These are phyloP conservation scores for Globisporangium spinosum DNA, from an alignment of 352 stramenopile genomes.

Conservation along the genomic window DNA sequence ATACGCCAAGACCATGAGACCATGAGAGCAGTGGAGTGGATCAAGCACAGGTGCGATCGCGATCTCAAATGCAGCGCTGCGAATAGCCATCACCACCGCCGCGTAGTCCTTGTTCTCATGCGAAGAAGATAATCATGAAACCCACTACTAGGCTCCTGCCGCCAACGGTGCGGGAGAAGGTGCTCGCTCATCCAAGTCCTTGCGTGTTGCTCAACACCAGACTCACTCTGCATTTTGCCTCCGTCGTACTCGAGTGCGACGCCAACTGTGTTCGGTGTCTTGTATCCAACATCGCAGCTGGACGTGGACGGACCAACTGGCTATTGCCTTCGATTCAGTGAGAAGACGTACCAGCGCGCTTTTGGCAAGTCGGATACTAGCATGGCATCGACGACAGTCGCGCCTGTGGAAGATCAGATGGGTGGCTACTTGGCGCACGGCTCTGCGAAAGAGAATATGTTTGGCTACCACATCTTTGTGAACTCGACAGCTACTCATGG, in stretches of 20 bases:
- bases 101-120: no score
- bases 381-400: conserved; percentile 37
- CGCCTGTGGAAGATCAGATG: conserved; percentile 29
- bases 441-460: conserved; percentile 75
- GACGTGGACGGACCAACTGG: conserved; percentile 16
- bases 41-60: no score
- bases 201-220: no score
- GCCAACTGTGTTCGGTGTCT: conserved; percentile 26
- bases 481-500: conserved; percentile 48
- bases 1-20: no score
- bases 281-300: conserved; percentile 21
- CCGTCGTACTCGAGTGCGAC: conserved; percentile 20
- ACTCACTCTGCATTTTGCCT: no score
- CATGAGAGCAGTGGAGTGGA: no score
- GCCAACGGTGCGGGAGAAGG: no score
- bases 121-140: no score
- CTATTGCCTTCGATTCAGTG: conserved; percentile 27
- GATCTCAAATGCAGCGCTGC: no score
- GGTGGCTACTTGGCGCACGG: conserved; percentile 25
- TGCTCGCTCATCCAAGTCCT: no score
- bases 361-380: conserved; percentile 13
- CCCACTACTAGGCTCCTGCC: no score
- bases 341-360: conserved; percentile 22
- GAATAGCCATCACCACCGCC: no score
- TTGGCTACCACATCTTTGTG: conserved; percentile 49